Conservation (phyloP, 2,329 filamentous ascomycete genomes). For the Colletotrichum sojae region DNA sequence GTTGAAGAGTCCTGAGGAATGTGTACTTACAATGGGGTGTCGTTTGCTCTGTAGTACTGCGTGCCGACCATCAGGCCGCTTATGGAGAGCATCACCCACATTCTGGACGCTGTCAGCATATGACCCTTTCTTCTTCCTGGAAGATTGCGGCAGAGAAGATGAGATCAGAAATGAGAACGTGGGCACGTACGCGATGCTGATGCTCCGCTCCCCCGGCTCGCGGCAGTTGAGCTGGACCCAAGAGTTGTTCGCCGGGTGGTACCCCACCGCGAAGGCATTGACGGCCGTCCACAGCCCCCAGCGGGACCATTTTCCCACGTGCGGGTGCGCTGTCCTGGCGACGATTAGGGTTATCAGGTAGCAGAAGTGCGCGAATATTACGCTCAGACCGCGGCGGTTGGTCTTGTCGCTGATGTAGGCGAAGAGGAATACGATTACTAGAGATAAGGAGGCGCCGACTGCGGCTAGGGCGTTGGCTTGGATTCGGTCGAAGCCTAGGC, state of each 20-base stretch:
- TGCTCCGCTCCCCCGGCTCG: conserved; percentile 61
- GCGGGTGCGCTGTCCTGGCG: conserved; percentile 55
- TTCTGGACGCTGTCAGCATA: conserved; percentile 37
- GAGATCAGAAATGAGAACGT: neutral
- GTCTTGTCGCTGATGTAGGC: conserved; percentile 63
- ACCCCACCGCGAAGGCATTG: conserved; percentile 66
- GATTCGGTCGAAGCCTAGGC: conserved; percentile 60
- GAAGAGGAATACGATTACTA: conserved; percentile 63
- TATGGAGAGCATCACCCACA: conserved; percentile 66
- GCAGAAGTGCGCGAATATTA: conserved; percentile 59
- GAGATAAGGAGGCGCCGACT: conserved; percentile 57
- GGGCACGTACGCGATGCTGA: conserved; percentile 60
- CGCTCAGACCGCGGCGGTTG: conserved; percentile 57
- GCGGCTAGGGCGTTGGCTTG: conserved; percentile 64
- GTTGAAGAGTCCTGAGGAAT: no score
- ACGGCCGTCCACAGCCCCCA: conserved; percentile 67
- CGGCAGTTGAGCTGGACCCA: conserved; percentile 67
- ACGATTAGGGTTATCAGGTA: conserved; percentile 61
- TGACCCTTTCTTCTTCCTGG: neutral
- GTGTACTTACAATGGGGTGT: conserved; percentile 58
- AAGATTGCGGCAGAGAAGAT: neutral
- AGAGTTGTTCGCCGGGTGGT: conserved; percentile 67
- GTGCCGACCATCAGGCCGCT: conserved; percentile 65
- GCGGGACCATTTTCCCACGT: conserved; percentile 62
- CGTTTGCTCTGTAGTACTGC: conserved; percentile 61